A percentile compares a stretch with the other conserved stretches of the same genome.
These are phyloP conservation scores for Geum urbanum DNA, from an alignment of 306 rosid genomes.

Conservation along the genomic window DNA sequence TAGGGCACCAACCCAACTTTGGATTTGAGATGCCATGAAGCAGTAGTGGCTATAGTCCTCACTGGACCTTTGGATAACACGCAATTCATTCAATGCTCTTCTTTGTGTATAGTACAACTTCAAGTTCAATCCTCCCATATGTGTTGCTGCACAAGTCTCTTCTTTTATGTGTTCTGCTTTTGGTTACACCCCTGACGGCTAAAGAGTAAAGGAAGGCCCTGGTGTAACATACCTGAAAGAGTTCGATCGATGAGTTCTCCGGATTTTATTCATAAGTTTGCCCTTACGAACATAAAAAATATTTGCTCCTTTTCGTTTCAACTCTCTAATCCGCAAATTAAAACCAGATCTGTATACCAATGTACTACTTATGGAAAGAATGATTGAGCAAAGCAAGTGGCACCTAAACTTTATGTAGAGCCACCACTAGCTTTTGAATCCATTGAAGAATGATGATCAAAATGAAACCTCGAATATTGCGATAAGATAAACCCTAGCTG, in stretches of 20 bases:
- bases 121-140: not conserved
- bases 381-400: slow-evolving; percentile 45
- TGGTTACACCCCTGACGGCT: not conserved
- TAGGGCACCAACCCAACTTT: not conserved
- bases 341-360: slow-evolving; percentile 7
- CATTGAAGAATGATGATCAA: slow-evolving; percentile 66
- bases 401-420: slow-evolving; percentile 44
- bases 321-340: not conserved
- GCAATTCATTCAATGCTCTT: not conserved
- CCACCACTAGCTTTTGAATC: slow-evolving; percentile 43
- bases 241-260: not conserved
- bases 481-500: slow-evolving; percentile 41
- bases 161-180: slow-evolving; percentile 5
- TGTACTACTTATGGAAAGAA: slow-evolving; percentile 41
- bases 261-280: not conserved
- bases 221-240: not conserved
- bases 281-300: not conserved
- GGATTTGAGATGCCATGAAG: not conserved
- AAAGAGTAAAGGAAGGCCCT: too few species aligned
- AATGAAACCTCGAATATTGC: slow-evolving; percentile 37
- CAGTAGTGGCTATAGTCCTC: not conserved
- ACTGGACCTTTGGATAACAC: not conserved
- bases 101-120: not conserved
- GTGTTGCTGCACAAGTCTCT: not conserved
- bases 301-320: not conserved